A percentile compares a stretch with the other conserved stretches of the same genome.
Conservation (phyloP, 768 basidiomycete genomes). For the Paxillus ammoniavirescens region DNA sequence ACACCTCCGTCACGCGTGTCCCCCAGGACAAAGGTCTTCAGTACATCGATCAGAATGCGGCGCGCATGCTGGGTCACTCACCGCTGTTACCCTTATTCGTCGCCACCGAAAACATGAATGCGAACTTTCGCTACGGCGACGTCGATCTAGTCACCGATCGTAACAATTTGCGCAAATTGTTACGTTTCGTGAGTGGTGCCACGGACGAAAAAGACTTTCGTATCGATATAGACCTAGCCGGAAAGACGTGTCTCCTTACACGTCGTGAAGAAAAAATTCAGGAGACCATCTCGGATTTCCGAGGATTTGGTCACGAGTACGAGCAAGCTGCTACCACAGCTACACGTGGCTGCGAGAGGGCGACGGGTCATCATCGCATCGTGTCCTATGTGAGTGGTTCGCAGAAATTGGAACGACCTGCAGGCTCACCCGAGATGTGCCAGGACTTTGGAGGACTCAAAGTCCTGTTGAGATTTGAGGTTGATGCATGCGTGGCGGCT, state of each 20-base stretch:
- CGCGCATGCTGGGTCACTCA: constrained; percentile 29
- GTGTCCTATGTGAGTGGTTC: constrained; percentile 48
- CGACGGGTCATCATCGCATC: constrained; percentile 58
- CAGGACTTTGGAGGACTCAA: constrained; percentile 54
- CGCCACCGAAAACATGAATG: constrained; percentile 41
- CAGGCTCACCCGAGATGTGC: neutral
- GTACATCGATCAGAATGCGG: constrained; percentile 57
- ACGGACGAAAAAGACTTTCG: constrained; percentile 45
- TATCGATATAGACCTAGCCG: constrained; percentile 62
- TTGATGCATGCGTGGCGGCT: constrained; percentile 36
- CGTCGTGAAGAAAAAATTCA: constrained; percentile 42
- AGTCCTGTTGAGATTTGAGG: constrained; percentile 53
- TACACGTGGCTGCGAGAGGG: constrained; percentile 44
- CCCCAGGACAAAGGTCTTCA: constrained; percentile 46
- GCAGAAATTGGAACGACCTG: neutral
- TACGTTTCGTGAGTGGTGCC: constrained; percentile 46
- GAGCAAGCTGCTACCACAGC: constrained; percentile 49
- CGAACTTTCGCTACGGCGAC: constrained; percentile 16
- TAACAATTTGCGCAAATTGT: constrained; percentile 56
- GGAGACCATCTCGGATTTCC: constrained; percentile 24
- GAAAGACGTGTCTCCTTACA: constrained; percentile 54
- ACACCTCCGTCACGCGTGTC: constrained; percentile 49
- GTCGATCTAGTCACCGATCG: constrained; percentile 53
- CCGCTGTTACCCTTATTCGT: constrained; percentile 50
- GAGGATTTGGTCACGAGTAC: constrained; percentile 55